Conservation (phyloP, 768 basidiomycete genomes). For the Agrocybe pediades region DNA sequence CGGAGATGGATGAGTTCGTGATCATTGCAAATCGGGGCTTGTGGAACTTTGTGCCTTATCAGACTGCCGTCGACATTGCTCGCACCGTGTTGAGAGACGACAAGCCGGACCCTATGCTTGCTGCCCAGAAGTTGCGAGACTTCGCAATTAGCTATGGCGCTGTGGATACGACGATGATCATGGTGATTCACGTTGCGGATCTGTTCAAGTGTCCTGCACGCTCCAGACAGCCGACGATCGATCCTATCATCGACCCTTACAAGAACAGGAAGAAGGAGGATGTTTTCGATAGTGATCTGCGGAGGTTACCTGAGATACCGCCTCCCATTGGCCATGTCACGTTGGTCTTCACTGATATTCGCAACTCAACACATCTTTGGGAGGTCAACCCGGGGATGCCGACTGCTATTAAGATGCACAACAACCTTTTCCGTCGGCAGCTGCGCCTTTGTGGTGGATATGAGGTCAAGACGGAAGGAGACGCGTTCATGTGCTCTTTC, state of each 20-base stretch:
- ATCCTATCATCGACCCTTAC: conserved; percentile 43
- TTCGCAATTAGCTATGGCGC: conserved; percentile 97
- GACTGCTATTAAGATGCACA: conserved; percentile 89
- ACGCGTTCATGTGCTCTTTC: conserved; percentile 99
- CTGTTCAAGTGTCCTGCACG: conserved; percentile 56
- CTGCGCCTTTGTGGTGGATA: conserved; percentile 93
- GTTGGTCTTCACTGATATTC: conserved; percentile 96
- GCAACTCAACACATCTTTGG: conserved; percentile 96
- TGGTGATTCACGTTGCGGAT: conserved; percentile 88
- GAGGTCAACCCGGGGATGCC: conserved; percentile 96
- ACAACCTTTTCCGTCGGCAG: conserved; percentile 80
- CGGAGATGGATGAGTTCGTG: conserved; percentile 91
- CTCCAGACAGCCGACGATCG: conserved; percentile 46
- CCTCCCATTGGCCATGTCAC: conserved; percentile 88
- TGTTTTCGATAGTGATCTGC: conserved; percentile 59
- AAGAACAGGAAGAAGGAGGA: conserved; percentile 42
- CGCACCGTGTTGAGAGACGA: conserved; percentile 79
- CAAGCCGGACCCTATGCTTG: conserved; percentile 64
- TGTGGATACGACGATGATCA: conserved; percentile 93
- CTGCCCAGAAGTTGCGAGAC: conserved; percentile 95
- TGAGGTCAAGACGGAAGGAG: conserved; percentile 99
- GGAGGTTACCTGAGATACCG: conserved; percentile 76
- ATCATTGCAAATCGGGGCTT: conserved; percentile 92
- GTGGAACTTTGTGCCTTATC: conserved; percentile 93
- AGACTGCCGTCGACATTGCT: conserved; percentile 96